phyloP scores from a whole-genome alignment of 2,329 filamentous ascomycete genomes.

The Podosphaera fusca region DNA sequence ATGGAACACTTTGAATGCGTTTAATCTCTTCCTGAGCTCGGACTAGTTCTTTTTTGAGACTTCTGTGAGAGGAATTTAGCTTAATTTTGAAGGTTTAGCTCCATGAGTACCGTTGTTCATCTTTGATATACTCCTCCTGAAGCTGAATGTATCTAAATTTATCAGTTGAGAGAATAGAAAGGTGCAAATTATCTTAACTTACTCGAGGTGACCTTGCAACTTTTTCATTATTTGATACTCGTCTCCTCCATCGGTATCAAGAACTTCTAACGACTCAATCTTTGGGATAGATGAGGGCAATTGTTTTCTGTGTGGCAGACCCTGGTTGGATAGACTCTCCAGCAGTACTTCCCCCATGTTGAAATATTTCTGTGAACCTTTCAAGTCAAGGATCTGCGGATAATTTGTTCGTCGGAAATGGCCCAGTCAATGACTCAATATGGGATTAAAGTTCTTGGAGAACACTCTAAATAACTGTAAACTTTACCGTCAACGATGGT shows the following conservation, averaged over 20 bases:
- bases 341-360: constrained; percentile 71
- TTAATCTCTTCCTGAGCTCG: constrained; percentile 98
- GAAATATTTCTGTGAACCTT: constrained; percentile 2
- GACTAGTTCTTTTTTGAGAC: constrained; percentile 88
- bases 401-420: not conserved
- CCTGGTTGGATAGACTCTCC: constrained; percentile 53
- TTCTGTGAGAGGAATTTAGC: constrained; percentile 27
- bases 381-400: not conserved
- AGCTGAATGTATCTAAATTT: constrained; percentile 63
- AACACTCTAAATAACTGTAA: too few relatives aligned
- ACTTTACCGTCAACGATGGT: too few relatives aligned
- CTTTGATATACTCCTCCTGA: constrained; percentile 99
- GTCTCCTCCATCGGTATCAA: constrained; percentile 59
- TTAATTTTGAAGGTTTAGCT: not conserved
- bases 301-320: constrained; percentile 61
- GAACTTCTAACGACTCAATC: constrained; percentile 72
- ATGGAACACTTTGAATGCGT: constrained; percentile 89
- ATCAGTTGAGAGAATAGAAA: constrained; percentile 9
- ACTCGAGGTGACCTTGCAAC: constrained; percentile 90
- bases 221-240: constrained; percentile 94
- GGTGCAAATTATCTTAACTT: constrained; percentile 16
- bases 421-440: too few relatives aligned
- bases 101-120: constrained; percentile 61
- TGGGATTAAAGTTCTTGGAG: too few relatives aligned
- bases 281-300: constrained; percentile 63